Percentiles rank a stretch among this genome's conserved stretches.
Evolutionary conservation across 768 basidiomycete genomes (phyloP).

Genomic region (Lanmaoa pseudosensibilis): DNA sequence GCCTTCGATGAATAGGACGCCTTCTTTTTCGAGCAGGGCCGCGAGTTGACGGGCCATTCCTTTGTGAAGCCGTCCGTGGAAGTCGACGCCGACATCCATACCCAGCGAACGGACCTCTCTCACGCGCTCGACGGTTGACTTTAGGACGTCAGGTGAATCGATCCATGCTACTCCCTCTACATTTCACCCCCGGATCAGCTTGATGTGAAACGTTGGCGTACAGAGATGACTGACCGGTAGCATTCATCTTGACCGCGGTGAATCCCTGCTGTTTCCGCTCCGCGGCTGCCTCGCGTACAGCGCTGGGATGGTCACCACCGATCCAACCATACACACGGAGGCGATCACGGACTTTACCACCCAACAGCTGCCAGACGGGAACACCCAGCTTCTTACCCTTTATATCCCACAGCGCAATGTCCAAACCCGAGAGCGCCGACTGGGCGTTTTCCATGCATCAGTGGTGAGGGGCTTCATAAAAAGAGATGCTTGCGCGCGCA

Average conservation of each 20-base stretch:
- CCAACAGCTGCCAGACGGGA: conserved; percentile 63
- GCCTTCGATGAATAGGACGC: conserved; percentile 68
- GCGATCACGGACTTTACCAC: conserved; percentile 64
- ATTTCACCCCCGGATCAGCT: conserved; percentile 14
- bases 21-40: conserved; percentile 54
- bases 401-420: conserved; percentile 77
- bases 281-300: conserved; percentile 52
- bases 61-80: conserved; percentile 69
- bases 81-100: conserved; percentile 67
- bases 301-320: conserved; percentile 45
- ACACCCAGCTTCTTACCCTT: conserved; percentile 76
- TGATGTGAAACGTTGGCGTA: background rate
- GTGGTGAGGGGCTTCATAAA: too few relatives aligned
- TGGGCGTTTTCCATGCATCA: conserved; percentile 11
- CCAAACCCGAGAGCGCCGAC: conserved; percentile 58
- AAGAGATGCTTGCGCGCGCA: conserved; percentile 11
- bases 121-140: conserved; percentile 53
- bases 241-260: conserved; percentile 75
- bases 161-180: conserved; percentile 49
- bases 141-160: conserved; percentile 55
- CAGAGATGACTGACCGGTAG: conserved; percentile 41
- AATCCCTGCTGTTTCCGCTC: conserved; percentile 62
- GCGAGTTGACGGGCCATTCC: conserved; percentile 71
- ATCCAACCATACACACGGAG: conserved; percentile 63
- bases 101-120: conserved; percentile 51